phyloP scores from a whole-genome alignment of 108 stramenopile species.

The Nitzschia inconspicua region DNA sequence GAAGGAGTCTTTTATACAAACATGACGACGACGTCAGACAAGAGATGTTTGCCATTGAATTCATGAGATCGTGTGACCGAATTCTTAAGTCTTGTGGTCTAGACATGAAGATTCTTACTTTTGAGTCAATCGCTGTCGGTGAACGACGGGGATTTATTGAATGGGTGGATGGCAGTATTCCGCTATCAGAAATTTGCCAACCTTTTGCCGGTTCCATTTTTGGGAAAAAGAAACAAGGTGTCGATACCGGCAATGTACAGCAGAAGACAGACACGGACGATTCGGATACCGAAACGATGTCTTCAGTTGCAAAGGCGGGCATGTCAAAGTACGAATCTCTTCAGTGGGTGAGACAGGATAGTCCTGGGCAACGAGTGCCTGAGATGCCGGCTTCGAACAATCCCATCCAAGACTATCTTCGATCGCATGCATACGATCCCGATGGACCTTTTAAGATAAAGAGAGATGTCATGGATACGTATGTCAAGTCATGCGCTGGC shows the following conservation, averaged over 20 bases:
- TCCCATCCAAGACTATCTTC: slow-evolving; percentile 83
- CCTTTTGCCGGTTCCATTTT: slow-evolving; percentile 47
- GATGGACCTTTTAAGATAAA: slow-evolving; percentile 66
- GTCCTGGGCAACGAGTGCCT: no score
- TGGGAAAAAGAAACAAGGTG: slow-evolving; percentile 10
- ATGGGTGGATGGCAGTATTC: slow-evolving; percentile 81
- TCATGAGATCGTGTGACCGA: slow-evolving; percentile 68
- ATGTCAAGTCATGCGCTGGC: slow-evolving; percentile 95
- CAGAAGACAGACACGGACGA: slow-evolving; percentile 15
- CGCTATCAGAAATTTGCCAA: slow-evolving; percentile 80
- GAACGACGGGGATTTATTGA: slow-evolving; percentile 77
- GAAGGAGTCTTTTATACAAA: slow-evolving; percentile 77
- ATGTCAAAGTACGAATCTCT: slow-evolving; percentile 69
- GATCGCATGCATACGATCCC: slow-evolving; percentile 58
- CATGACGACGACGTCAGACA: slow-evolving; percentile 87
- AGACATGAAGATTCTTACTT: slow-evolving; percentile 78
- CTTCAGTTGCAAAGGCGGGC: slow-evolving; percentile 41
- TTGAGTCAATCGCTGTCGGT: slow-evolving; percentile 74
- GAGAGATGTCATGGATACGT: slow-evolving; percentile 85
- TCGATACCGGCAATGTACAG: background rate
- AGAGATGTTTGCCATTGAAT: slow-evolving; percentile 82
- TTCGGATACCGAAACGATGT: slow-evolving; percentile 13
- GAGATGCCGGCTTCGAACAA: slow-evolving; percentile 42
- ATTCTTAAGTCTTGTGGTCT: slow-evolving; percentile 76
- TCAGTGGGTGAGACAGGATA: no score